These are phyloP conservation scores for Penium margaritaceum DNA, from an alignment of 139 green algal species.

Conservation along the genomic window DNA sequence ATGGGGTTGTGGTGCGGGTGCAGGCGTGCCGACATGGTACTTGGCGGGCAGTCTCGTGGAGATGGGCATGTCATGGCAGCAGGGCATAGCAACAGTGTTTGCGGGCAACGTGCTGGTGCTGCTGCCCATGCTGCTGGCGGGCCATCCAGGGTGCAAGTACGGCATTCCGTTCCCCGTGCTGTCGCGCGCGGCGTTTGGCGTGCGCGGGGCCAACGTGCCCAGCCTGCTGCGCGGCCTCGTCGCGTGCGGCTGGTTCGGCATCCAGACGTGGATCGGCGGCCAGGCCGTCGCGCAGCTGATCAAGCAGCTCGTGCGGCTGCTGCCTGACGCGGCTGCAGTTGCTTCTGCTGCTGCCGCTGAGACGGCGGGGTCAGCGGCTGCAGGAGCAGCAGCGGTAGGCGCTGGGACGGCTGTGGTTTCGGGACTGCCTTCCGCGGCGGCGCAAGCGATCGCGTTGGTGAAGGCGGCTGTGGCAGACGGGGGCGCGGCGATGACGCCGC, in stretches of 20 bases:
- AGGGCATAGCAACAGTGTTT: constrained; percentile 63
- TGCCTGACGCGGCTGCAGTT: no score
- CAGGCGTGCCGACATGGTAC: constrained; percentile 56
- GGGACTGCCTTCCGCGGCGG: no score
- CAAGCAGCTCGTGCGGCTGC: no score
- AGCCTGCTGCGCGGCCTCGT: constrained; percentile 61
- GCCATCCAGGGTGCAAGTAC: constrained; percentile 63
- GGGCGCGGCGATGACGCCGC: neutral
- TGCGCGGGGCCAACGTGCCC: constrained; percentile 62
- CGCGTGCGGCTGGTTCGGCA: constrained; percentile 73
- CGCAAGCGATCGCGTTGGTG: no score
- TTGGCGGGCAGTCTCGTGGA: constrained; percentile 59
- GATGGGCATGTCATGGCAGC: constrained; percentile 62
- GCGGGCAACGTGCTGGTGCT: constrained; percentile 65
- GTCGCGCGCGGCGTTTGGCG: constrained; percentile 61
- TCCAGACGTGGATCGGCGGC: constrained; percentile 65
- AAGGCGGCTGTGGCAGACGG: no score
- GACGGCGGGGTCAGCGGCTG: neutral
- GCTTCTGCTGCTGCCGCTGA: no score
- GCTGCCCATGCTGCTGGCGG: constrained; percentile 67
- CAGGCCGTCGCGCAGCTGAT: constrained; percentile 31
- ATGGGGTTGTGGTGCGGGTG: no score
- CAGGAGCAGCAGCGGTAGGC: neutral
- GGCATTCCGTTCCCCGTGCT: constrained; percentile 66
- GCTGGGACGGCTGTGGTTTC: no score